Conservation (phyloP, 208 protist species). For the Naegleria gruberi region DNA sequence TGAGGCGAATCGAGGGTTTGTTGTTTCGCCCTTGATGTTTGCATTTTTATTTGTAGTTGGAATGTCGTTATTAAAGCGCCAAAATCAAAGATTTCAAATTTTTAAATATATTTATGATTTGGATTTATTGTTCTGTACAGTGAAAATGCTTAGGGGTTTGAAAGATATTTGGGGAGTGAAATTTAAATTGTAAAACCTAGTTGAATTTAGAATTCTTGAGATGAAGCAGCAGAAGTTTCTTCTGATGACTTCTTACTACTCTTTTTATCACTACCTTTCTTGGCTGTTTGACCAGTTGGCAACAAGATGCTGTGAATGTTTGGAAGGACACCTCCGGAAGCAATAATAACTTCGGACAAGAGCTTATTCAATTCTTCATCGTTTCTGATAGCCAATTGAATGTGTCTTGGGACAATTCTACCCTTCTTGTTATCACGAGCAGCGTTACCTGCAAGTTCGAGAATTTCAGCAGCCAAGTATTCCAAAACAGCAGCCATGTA, state of each 20-base stretch:
- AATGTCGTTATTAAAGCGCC: too few relatives aligned
- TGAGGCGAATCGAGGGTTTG: not conserved
- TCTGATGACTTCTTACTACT: not conserved
- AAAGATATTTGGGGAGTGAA: not conserved
- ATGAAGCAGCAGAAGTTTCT: not conserved
- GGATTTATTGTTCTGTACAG: too few relatives aligned
- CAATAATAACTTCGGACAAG: slow-evolving; percentile 74
- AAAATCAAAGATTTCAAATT: too few relatives aligned
- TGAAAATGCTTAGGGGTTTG: too few relatives aligned
- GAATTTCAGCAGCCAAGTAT: slow-evolving; percentile 86
- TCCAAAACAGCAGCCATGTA: slow-evolving; percentile 98
- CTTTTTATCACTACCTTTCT: not conserved
- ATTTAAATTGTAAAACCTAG: not conserved
- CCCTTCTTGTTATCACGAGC: slow-evolving; percentile 75
- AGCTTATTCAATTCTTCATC: slow-evolving; percentile 88
- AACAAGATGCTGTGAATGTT: slow-evolving; percentile 78
- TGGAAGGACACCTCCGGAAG: slow-evolving; percentile 80
- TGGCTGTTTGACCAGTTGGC: slow-evolving; percentile 34
- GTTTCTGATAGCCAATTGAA: slow-evolving; percentile 80
- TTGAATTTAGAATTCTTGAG: slow-evolving; percentile 16
- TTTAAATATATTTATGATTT: too few relatives aligned
- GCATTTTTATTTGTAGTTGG: too few relatives aligned
- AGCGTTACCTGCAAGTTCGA: slow-evolving; percentile 86
- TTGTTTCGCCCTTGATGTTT: too few relatives aligned
- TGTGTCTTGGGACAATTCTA: slow-evolving; percentile 82